These are phyloP conservation scores for Emmonsiellopsis sp. DNA, from an alignment of 2,329 filamentous ascomycete genomes.

Conservation along the genomic window DNA sequence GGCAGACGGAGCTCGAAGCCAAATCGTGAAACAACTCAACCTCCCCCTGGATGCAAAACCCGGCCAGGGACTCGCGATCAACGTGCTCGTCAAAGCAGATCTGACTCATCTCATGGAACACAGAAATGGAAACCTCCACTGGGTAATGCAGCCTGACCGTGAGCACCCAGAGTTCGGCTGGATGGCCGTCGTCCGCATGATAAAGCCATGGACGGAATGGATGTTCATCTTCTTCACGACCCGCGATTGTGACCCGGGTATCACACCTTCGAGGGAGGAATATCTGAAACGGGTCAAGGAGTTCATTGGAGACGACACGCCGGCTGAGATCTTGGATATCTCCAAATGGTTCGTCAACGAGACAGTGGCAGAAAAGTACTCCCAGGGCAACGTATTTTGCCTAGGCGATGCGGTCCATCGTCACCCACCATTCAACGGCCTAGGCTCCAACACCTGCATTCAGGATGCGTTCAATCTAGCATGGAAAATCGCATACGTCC, in stretches of 20 bases:
- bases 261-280: constrained; percentile 39
- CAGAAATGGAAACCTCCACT: constrained; percentile 51
- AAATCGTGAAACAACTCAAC: constrained; percentile 36
- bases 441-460: constrained; percentile 31
- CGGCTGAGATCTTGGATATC: constrained; percentile 43
- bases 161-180: constrained; percentile 45
- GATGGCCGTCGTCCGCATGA: constrained; percentile 46
- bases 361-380: constrained; percentile 49
- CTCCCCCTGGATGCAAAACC: constrained; percentile 38
- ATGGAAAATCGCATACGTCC: constrained; percentile 24
- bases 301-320: constrained; percentile 47
- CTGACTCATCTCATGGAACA: constrained; percentile 40
- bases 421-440: constrained; percentile 48
- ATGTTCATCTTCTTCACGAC: constrained; percentile 46
- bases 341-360: constrained; percentile 55
- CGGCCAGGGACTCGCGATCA: constrained; percentile 41
- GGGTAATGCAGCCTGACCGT: constrained; percentile 47
- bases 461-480: constrained; percentile 27
- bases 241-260: constrained; percentile 19
- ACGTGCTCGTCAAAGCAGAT: constrained; percentile 43
- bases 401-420: constrained; percentile 51
- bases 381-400: constrained; percentile 43
- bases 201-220: constrained; percentile 56
- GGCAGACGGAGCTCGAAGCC: constrained; percentile 44
- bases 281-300: constrained; percentile 38